phyloP scores from a whole-genome alignment of 2,329 filamentous ascomycete species.

The Thelonectria olida region DNA sequence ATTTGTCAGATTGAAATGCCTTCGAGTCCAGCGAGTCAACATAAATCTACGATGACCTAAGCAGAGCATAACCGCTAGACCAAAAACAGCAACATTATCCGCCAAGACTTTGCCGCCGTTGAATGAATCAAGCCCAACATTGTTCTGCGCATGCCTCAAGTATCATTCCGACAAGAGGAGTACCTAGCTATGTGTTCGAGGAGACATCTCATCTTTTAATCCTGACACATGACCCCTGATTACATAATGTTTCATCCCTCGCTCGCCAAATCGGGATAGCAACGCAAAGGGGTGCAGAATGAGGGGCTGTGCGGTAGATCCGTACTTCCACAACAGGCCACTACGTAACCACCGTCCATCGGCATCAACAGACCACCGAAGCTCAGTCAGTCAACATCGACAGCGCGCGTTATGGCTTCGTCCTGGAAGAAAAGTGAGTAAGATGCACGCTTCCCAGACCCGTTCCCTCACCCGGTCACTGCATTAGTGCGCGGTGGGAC shows the following conservation, averaged over 20 bases:
- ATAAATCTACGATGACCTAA: not conserved
- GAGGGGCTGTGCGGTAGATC: not conserved
- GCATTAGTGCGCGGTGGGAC: too few species aligned
- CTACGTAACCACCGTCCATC: not conserved
- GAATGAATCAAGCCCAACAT: not conserved
- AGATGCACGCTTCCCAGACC: not conserved
- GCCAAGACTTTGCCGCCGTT: not conserved
- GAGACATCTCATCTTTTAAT: not conserved
- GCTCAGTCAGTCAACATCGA: not conserved
- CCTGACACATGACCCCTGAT: not conserved
- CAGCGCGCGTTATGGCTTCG: not conserved
- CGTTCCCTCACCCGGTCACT: too few species aligned
- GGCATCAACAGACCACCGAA: not conserved
- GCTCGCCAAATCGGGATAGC: not conserved
- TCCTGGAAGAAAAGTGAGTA: not conserved
- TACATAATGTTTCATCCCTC: not conserved
- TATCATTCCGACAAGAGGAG: not conserved
- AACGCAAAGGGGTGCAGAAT: too few species aligned
- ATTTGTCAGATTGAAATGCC: not conserved
- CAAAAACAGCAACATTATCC: not conserved
- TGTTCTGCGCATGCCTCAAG: not conserved
- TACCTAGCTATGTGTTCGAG: not conserved
- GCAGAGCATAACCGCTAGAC: not conserved
- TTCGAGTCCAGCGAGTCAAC: not conserved
- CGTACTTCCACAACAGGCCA: not conserved